Percentiles rank a stretch among this genome's conserved stretches.
These are phyloP conservation scores for Entomortierella lignicola DNA, from an alignment of 192 early-diverging fungal species.

Conservation along the genomic window DNA sequence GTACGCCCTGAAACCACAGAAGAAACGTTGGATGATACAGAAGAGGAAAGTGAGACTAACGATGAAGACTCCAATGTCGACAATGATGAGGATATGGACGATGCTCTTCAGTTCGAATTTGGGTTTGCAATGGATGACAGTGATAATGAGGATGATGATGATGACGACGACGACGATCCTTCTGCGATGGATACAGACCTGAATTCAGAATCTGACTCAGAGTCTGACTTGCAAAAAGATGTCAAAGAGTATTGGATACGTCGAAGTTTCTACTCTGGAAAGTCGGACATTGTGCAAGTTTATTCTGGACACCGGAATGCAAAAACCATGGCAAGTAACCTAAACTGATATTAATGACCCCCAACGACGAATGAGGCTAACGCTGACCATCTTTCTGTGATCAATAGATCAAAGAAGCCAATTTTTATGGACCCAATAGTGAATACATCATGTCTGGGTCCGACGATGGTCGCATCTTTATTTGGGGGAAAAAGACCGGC, in stretches of 20 bases:
- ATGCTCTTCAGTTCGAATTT: not conserved
- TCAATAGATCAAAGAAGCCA: constrained; percentile 76
- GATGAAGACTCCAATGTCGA: not conserved
- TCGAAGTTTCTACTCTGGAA: constrained; percentile 18
- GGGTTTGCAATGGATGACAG: constrained; percentile 13
- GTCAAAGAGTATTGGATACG: constrained; percentile 29
- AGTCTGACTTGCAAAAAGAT: not conserved
- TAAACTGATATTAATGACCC: no score
- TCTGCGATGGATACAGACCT: constrained; percentile 12
- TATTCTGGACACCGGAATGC: constrained; percentile 57
- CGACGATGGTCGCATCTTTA: constrained; percentile 77
- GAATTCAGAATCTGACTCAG: constrained; percentile 2
- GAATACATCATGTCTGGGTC: constrained; percentile 81
- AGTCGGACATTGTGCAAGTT: constrained; percentile 38
- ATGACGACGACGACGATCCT: constrained; percentile 29
- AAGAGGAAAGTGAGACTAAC: not conserved
- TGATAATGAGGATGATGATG: constrained; percentile 8
- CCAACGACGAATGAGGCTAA: no score
- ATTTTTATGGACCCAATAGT: constrained; percentile 74
- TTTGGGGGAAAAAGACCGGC: constrained; percentile 74
- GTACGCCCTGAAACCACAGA: not conserved
- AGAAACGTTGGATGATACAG: not conserved
- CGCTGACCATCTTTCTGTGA: no score
- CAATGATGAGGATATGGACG: not conserved
- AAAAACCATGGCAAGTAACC: constrained; percentile 40